phyloP scores from a whole-genome alignment of 2,329 filamentous ascomycete genomes.

The Fusarium anguioides region DNA sequence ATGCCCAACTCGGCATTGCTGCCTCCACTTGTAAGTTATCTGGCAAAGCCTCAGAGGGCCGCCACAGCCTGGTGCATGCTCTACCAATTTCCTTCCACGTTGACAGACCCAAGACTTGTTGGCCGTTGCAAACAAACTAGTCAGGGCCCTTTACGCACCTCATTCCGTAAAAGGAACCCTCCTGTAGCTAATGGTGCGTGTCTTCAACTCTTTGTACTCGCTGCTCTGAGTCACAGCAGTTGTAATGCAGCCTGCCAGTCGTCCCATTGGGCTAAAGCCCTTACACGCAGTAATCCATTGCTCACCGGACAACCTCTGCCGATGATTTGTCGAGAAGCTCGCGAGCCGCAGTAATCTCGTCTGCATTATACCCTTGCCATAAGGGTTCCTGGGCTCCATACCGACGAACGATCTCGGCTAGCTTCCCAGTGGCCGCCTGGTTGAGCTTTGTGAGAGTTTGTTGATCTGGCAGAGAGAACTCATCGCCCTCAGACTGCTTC shows the following conservation, averaged over 20 bases:
- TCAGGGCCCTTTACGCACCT: conserved; percentile 26
- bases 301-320: conserved; percentile 57
- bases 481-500: conserved; percentile 61
- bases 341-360: conserved; percentile 77
- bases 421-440: conserved; percentile 76
- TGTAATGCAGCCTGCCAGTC: conserved; percentile 9
- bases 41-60: conserved; percentile 11
- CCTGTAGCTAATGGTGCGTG: conserved; percentile 7
- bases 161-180: conserved; percentile 16
- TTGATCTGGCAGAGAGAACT: conserved; percentile 65
- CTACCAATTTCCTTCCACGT: conserved; percentile 20
- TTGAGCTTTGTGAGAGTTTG: conserved; percentile 75
- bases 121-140: conserved; percentile 19
- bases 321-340: conserved; percentile 71
- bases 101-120: background rate
- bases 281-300: conserved; percentile 3
- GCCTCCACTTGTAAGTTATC: conserved; percentile 20
- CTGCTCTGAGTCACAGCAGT: conserved; percentile 29
- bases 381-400: conserved; percentile 68
- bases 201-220: conserved; percentile 18
- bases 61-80: conserved; percentile 14
- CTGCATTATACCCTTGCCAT: conserved; percentile 78
- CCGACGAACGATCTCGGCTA: conserved; percentile 79
- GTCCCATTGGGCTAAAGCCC: conserved; percentile 23
- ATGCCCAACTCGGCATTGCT: conserved; percentile 37